Conservation (phyloP, 2,329 filamentous ascomycete species). For the Sporothrix inflata region DNA sequence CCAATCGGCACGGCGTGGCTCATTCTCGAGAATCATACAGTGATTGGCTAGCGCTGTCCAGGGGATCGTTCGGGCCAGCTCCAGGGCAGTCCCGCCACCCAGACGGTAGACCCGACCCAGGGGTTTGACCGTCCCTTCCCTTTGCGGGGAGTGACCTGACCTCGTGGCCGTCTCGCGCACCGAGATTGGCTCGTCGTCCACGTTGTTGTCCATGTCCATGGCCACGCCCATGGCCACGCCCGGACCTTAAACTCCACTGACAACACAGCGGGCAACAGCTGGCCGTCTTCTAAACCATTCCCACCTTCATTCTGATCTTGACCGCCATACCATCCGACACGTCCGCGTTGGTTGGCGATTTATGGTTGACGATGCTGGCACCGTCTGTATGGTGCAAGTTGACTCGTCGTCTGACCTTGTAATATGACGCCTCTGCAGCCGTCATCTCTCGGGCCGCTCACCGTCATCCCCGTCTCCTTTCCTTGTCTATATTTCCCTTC, state of each 20-base stretch:
- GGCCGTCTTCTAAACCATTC: not conserved
- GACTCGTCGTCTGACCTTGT: not conserved
- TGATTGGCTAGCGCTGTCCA: constrained; percentile 10
- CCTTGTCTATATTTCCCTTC: not conserved
- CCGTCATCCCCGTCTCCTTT: not conserved
- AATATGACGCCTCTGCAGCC: not conserved
- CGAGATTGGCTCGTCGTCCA: constrained; percentile 27
- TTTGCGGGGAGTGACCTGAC: not conserved
- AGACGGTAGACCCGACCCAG: not conserved
- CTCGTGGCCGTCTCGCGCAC: constrained; percentile 26
- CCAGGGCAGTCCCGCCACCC: not conserved
- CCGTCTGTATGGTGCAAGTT: not conserved
- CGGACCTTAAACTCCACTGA: not conserved
- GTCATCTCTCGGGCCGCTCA: not conserved
- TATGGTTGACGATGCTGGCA: not conserved
- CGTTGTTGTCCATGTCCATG: not conserved
- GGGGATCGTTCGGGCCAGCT: not conserved
- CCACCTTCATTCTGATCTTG: not conserved
- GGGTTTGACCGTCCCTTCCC: not conserved
- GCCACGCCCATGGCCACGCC: not conserved
- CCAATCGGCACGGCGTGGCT: not conserved
- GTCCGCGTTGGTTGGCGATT: not conserved
- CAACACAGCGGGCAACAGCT: not conserved
- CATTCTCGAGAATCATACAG: not conserved
- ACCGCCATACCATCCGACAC: not conserved